phyloP scores from a whole-genome alignment of 441 rosid genomes.

The Croton setiger region DNA sequence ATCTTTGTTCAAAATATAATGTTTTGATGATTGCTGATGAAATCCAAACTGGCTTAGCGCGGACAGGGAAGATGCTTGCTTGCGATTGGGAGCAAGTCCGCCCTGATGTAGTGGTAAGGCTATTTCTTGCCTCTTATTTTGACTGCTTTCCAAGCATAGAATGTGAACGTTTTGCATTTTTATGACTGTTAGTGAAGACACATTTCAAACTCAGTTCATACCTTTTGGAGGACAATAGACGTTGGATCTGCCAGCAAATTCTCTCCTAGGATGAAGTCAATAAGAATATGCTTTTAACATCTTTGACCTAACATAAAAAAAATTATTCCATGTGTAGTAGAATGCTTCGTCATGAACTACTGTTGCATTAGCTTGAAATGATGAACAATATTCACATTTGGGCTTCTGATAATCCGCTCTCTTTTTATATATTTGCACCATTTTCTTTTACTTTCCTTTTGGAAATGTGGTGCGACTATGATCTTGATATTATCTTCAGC shows the following conservation, averaged over 20 bases:
- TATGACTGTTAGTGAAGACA: neutral
- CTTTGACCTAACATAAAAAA: neutral
- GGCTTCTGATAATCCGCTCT: neutral
- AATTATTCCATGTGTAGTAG: neutral
- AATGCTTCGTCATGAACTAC: neutral
- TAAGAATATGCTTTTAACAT: neutral
- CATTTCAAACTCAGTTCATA: constrained; percentile 5
- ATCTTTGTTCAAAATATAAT: constrained; percentile 75
- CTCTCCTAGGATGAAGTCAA: neutral
- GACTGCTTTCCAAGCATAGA: constrained; percentile 5
- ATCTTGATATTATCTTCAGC: neutral
- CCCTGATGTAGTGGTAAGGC: constrained; percentile 83
- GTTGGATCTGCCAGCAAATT: neutral
- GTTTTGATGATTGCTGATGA: constrained; percentile 95
- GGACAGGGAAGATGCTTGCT: constrained; percentile 87
- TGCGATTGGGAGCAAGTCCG: constrained; percentile 92
- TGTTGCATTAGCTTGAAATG: neutral
- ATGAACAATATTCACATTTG: neutral
- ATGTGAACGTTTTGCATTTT: too few species aligned
- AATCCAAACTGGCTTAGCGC: constrained; percentile 90
- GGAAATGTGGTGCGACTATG: neutral
- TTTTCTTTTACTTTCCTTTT: neutral
- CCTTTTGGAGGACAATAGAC: too few species aligned
- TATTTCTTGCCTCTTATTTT: constrained; percentile 3
- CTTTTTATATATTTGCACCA: neutral